A percentile compares a stretch with the other conserved stretches of the same genome.
Evolutionary conservation across 441 rosid genomes (phyloP).

Genomic region (Populus hybrid): DNA sequence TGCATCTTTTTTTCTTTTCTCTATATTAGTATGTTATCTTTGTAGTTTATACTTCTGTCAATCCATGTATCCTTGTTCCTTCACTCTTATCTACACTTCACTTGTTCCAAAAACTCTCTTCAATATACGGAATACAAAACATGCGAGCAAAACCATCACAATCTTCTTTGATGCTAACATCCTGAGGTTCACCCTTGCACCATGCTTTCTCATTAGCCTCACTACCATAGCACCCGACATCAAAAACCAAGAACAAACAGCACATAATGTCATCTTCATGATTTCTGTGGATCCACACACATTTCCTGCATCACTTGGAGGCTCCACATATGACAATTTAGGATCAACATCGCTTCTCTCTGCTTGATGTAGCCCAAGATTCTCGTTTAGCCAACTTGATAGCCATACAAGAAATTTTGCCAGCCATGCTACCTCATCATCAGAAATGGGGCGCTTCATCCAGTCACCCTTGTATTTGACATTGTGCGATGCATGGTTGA

Average conservation of each 20-base stretch:
- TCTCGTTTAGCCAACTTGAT: constrained; percentile 63
- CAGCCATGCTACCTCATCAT: constrained; percentile 78
- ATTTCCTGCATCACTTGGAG: constrained; percentile 37
- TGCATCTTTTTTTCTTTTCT: not conserved
- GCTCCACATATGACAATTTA: constrained; percentile 51
- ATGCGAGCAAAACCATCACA: constrained; percentile 43
- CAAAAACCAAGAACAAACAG: constrained; percentile 45
- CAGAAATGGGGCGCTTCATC: constrained; percentile 84
- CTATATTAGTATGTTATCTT: not conserved
- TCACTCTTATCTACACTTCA: constrained; percentile 17
- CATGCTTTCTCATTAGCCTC: constrained; percentile 59
- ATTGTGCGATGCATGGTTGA: constrained; percentile 33
- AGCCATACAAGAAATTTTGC: constrained; percentile 59
- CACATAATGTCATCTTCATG: constrained; percentile 33
- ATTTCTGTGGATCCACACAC: constrained; percentile 44
- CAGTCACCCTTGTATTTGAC: constrained; percentile 73
- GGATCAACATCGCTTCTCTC: constrained; percentile 27
- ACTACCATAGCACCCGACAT: constrained; percentile 31
- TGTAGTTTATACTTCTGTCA: not conserved
- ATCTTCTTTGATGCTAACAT: constrained; percentile 78
- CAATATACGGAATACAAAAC: constrained; percentile 38
- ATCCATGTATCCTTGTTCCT: constrained; percentile 1
- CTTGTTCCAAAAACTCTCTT: constrained; percentile 38
- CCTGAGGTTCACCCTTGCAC: constrained; percentile 69
- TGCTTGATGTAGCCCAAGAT: constrained; percentile 50